Percentiles rank a stretch among this genome's conserved stretches.
Conservation (phyloP, 1,284 basidiomycete genomes). For the Trichosporon sp. region DNA sequence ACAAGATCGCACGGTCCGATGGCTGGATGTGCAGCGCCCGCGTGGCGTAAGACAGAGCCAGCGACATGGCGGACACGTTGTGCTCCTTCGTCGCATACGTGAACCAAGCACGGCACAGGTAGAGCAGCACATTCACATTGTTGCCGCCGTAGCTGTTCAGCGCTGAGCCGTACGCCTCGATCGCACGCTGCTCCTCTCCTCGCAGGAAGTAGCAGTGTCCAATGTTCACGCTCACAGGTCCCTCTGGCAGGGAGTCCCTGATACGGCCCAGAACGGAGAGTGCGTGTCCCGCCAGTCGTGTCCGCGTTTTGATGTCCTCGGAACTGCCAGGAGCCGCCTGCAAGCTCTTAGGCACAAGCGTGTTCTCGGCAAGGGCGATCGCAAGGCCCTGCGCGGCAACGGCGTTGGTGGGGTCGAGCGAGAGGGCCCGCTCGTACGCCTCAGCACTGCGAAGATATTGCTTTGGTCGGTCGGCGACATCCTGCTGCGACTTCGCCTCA, state of each 20-base stretch:
- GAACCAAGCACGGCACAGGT: slow-evolving; percentile 83
- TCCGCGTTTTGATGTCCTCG: slow-evolving; percentile 59
- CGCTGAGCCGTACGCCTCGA: slow-evolving; percentile 93
- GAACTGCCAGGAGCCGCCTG: slow-evolving; percentile 39
- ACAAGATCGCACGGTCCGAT: slow-evolving; percentile 76
- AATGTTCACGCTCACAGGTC: slow-evolving; percentile 87
- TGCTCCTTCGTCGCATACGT: slow-evolving; percentile 83
- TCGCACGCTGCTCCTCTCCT: slow-evolving; percentile 87
- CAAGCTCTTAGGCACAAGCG: slow-evolving; percentile 54
- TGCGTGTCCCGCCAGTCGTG: slow-evolving; percentile 72
- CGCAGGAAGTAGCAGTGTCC: slow-evolving; percentile 86
- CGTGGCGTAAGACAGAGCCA: slow-evolving; percentile 72
- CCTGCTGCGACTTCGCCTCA: slow-evolving; percentile 49
- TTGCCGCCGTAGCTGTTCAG: slow-evolving; percentile 61
- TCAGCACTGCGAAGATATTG: slow-evolving; percentile 76
- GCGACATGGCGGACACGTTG: slow-evolving; percentile 69
- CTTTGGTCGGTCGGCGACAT: slow-evolving; percentile 67
- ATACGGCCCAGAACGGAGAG: slow-evolving; percentile 81
- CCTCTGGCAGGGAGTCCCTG: slow-evolving; percentile 73
- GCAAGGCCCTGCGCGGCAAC: slow-evolving; percentile 89
- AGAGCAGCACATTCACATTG: slow-evolving; percentile 68
- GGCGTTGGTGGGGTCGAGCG: slow-evolving; percentile 72
- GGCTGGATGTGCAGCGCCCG: slow-evolving; percentile 72
- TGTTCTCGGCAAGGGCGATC: slow-evolving; percentile 84
- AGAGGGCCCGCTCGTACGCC: slow-evolving; percentile 82